Evolutionary conservation across 2,329 filamentous ascomycete genomes (phyloP).

Genomic region (Stagonosporopsis chrysanthemi): DNA sequence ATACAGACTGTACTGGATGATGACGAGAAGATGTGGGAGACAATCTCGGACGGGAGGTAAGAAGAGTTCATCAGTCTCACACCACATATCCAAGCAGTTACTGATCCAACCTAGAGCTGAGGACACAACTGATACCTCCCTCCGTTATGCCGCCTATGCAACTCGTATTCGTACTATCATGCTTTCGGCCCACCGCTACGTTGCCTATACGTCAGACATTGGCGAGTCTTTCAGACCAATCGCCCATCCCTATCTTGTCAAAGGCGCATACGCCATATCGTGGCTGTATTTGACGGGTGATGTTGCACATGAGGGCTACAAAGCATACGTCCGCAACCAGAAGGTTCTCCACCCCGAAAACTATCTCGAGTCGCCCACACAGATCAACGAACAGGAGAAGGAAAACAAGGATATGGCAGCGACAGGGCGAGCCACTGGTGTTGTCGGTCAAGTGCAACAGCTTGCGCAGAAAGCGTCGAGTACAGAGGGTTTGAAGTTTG

Average conservation of each 20-base stretch:
- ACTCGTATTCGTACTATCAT: slow-evolving; percentile 85
- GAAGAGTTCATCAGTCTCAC: slow-evolving; percentile 45
- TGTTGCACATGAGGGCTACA: slow-evolving; percentile 92
- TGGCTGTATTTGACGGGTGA: slow-evolving; percentile 94
- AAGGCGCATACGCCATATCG: slow-evolving; percentile 84
- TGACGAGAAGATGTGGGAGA: slow-evolving; percentile 74
- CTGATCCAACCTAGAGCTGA: slow-evolving; percentile 61
- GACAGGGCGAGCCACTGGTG: slow-evolving; percentile 26
- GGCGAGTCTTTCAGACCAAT: slow-evolving; percentile 95
- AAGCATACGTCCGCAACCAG: slow-evolving; percentile 89
- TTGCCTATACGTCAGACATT: slow-evolving; percentile 96
- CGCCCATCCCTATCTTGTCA: slow-evolving; percentile 83
- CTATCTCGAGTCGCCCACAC: slow-evolving; percentile 16
- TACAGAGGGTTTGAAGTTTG: slow-evolving; percentile 33
- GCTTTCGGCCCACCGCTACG: slow-evolving; percentile 89
- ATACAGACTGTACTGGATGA: slow-evolving; percentile 64
- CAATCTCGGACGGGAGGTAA: slow-evolving; percentile 80
- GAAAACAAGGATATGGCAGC: slow-evolving; percentile 51
- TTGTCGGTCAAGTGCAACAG: slow-evolving; percentile 32
- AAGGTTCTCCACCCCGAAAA: slow-evolving; percentile 72
- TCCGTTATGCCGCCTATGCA: slow-evolving; percentile 94
- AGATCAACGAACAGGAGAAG: slow-evolving; percentile 24
- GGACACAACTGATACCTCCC: slow-evolving; percentile 82
- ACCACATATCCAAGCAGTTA: not conserved
- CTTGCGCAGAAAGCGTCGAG: slow-evolving; percentile 33